Evolutionary conservation across 176 grass and related monocot genomes (phyloP), one percentile per base, ranked within the genome.

Genomic region (Thinopyrum elongatum): DNA sequence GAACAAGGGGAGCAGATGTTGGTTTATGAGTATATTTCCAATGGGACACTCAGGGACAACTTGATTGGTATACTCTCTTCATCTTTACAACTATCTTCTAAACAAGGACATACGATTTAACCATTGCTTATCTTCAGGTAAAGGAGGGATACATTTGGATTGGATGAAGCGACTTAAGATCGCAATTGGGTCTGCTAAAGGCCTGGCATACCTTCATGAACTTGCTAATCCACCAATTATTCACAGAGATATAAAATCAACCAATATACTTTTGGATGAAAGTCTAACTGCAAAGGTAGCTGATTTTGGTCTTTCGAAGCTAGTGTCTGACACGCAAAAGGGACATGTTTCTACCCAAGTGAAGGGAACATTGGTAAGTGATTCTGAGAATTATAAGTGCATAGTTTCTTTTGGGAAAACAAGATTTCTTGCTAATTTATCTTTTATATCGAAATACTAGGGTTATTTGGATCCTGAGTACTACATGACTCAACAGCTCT

Each of bases 391-490:
- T 59, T 65, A 26, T 28, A 46, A 65, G 66, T 22, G 65, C 12
- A 79, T 25, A 65, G 15, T 21, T 83, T 74, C 4, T 83, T 8
- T 80, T 21, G 13, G 28, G 10, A 59, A 59, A 78, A 63, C 0
- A 73, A 65, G 5, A 31, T 30, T 13, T 66, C 47, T 74, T 47
- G 14, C 57, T 84, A n/a, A 87, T 80, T 87, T 12, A 17, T 80
- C 28, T 87, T 70, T 77, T 80, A 62, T 64, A 46, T 51, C 67
- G 34, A 77, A 78, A 80, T 91, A 21, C 11, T 80, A 94, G 92
- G 92, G 92, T 21, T 94, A 94, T 81, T 85, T 94, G 92, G 92
- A 94, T 87, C 92, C 92, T 62, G 92, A 94, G 64, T 94, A 94
- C 31, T 94, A 91, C 76, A 94, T 94, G 92, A 94, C 92, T 28